Evolutionary conservation across 805 yeast species (phyloP).

Genomic region (Spathaspora gorwiae): DNA sequence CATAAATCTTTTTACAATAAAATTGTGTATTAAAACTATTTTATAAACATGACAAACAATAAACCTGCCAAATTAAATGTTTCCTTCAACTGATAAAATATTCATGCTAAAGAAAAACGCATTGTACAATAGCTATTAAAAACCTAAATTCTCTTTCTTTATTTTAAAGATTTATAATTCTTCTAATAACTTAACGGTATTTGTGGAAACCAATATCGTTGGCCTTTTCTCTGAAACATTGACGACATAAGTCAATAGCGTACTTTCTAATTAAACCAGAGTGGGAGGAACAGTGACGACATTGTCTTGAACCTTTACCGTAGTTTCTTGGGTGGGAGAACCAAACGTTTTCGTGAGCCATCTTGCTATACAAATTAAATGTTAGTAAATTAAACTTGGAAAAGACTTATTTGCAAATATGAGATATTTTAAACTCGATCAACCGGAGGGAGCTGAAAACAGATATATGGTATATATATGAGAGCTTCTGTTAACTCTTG

Average conservation of each 20-base stretch:
- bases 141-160: neutral
- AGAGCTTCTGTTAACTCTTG: too few relatives aligned
- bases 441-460: neutral
- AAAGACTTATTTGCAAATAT: neutral
- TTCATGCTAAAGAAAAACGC: neutral
- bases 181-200: constrained; percentile 68
- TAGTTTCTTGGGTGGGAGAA: constrained; percentile 99
- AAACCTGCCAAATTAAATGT: neutral
- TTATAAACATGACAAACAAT: neutral
- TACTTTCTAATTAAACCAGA: constrained; percentile 99
- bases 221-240: constrained; percentile 99
- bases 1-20: neutral
- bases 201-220: constrained; percentile 98
- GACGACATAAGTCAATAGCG: constrained; percentile 99
- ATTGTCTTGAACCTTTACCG: constrained; percentile 99
- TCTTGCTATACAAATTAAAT: constrained; percentile 43
- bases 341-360: constrained; percentile 99
- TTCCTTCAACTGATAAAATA: neutral
- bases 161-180: neutral
- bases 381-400: constrained; percentile 24
- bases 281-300: constrained; percentile 99
- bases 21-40: neutral
- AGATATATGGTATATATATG: too few relatives aligned
- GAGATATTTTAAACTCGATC: neutral
- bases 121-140: neutral